Percentiles rank a stretch among this genome's conserved stretches.
Evolutionary conservation across 805 yeast species (phyloP).

Genomic region (Lipomyces kockii): DNA sequence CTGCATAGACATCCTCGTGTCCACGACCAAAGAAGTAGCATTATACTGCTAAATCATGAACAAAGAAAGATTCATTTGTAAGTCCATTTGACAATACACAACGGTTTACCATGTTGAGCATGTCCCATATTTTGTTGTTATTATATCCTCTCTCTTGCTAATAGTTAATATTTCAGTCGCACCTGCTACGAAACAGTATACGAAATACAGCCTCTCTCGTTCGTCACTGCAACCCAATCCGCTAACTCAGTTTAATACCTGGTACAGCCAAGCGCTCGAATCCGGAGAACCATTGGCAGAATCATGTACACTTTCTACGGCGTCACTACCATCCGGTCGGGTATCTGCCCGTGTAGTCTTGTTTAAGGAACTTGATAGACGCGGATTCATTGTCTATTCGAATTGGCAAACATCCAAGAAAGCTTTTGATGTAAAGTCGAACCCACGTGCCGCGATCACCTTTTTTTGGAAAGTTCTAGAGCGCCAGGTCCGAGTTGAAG

Average conservation of each 20-base stretch:
- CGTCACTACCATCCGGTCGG: constrained; percentile 85
- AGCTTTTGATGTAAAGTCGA: constrained; percentile 67
- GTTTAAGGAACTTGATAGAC: constrained; percentile 83
- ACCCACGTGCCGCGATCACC: constrained; percentile 79
- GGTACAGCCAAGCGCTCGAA: constrained; percentile 80
- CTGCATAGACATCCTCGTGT: background rate
- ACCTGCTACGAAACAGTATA: constrained; percentile 63
- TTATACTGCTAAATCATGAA: constrained; percentile 11
- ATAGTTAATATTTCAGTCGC: constrained; percentile 32
- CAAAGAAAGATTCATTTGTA: constrained; percentile 34
- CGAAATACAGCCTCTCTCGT: constrained; percentile 63
- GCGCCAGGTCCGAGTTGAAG: constrained; percentile 93
- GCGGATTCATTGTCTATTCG: constrained; percentile 81
- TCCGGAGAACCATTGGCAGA: constrained; percentile 63
- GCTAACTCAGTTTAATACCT: constrained; percentile 72
- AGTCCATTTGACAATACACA: constrained; percentile 6
- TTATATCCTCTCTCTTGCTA: background rate
- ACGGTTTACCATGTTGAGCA: constrained; percentile 1
- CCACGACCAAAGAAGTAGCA: background rate
- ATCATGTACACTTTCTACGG: constrained; percentile 84
- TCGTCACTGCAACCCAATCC: constrained; percentile 63
- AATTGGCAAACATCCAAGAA: constrained; percentile 91
- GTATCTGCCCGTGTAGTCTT: constrained; percentile 83
- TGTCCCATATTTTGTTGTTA: constrained; percentile 8
- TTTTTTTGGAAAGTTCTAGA: constrained; percentile 93